Percentiles rank a stretch among this genome's conserved stretches.
Conservation (phyloP, 768 basidiomycete genomes). For the Amanita pallidorosea region DNA sequence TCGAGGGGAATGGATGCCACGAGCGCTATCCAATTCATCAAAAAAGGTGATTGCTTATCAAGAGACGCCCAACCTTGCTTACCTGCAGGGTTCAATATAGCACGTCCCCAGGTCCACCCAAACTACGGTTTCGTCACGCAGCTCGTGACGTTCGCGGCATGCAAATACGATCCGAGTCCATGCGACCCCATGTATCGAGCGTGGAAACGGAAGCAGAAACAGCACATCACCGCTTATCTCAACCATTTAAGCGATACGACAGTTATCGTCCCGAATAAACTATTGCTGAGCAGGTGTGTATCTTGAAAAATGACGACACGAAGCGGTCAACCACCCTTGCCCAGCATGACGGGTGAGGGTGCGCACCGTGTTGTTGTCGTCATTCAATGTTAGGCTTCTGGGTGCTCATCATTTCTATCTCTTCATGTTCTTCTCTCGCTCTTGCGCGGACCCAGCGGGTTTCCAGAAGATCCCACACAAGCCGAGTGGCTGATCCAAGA, state of each 20-base stretch:
- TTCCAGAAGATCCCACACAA: slow-evolving; percentile 41
- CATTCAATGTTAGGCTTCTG: not conserved
- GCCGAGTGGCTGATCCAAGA: slow-evolving; percentile 40
- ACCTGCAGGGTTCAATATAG: slow-evolving; percentile 17
- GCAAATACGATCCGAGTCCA: slow-evolving; percentile 33
- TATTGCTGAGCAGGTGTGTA: slow-evolving; percentile 41
- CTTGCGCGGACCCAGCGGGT: slow-evolving; percentile 28
- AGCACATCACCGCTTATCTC: slow-evolving; percentile 42
- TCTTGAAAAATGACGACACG: not conserved
- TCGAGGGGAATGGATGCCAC: slow-evolving; percentile 27
- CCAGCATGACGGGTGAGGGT: too few species aligned
- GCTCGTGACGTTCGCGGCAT: slow-evolving; percentile 41
- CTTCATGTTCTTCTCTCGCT: too few species aligned
- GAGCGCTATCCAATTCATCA: slow-evolving; percentile 38
- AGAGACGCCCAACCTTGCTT: not conserved
- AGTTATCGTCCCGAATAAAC: slow-evolving; percentile 33
- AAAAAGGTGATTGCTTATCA: slow-evolving; percentile 20
- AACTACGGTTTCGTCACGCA: slow-evolving; percentile 52
- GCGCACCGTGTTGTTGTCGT: not conserved
- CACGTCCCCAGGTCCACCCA: slow-evolving; percentile 29
- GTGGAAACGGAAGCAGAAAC: slow-evolving; percentile 49
- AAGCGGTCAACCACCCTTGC: not conserved
- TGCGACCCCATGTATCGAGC: slow-evolving; percentile 34
- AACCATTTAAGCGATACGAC: slow-evolving; percentile 41
- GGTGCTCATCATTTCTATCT: not conserved